These are phyloP conservation scores for Nicotiana paniculata DNA, from an alignment of 257 asterid genomes.

Conservation along the genomic window DNA sequence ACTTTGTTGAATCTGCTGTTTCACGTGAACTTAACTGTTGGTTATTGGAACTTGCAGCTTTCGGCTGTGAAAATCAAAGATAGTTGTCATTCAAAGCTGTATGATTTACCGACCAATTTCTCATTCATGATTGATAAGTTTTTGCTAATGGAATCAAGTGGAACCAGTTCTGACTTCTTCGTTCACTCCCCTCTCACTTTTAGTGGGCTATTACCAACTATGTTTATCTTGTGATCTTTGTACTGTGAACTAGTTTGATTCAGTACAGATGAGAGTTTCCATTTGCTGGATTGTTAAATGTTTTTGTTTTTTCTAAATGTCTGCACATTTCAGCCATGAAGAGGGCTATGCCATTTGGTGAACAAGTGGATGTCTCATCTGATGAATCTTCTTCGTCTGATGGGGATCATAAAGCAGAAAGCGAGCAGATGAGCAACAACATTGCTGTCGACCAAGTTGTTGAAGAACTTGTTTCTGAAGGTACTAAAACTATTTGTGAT, in stretches of 20 bases:
- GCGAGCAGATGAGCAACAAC: conserved; percentile 7
- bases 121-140: not conserved
- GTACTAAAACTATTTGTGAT: conserved; percentile 19
- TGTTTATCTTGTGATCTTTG: not conserved
- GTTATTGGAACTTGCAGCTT: not conserved
- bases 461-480: conserved; percentile 32
- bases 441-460: conserved; percentile 18
- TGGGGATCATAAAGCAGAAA: conserved; percentile 19
- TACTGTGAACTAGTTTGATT: not conserved
- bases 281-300: not conserved
- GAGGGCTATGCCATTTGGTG: conserved; percentile 23
- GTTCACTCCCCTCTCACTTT: not conserved
- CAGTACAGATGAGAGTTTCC: not conserved
- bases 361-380: conserved; percentile 51
- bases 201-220: not conserved
- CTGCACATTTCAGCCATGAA: conserved; percentile 16
- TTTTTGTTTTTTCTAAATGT: not conserved
- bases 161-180: not conserved
- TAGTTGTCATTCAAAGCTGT: not conserved
- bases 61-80: not conserved
- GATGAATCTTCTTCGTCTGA: conserved; percentile 46
- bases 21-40: not conserved
- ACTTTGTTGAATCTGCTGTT: not conserved
- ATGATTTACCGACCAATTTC: not conserved
- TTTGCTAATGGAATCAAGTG: not conserved